Conservation (phyloP, 1,139 yeast species). For the Pichia sp. region DNA sequence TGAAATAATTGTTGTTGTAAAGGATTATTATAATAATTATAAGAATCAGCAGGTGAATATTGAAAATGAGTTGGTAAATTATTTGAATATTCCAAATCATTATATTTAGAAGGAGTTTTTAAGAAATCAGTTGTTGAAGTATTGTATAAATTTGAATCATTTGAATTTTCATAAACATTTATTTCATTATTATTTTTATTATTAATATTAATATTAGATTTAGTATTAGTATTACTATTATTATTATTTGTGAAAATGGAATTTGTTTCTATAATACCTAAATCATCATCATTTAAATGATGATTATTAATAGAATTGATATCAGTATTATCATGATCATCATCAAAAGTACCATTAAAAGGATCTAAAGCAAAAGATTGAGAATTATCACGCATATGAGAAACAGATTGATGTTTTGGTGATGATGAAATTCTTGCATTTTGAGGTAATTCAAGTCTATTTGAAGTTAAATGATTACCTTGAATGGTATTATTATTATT, state of each 20-base stretch:
- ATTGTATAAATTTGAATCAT: slow-evolving; percentile 2
- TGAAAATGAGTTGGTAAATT: background rate
- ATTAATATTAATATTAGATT: background rate
- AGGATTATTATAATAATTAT: background rate
- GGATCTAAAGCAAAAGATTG: slow-evolving; percentile 4
- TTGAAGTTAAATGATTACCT: background rate
- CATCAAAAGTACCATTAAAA: slow-evolving; percentile 7
- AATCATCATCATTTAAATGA: slow-evolving; percentile 1
- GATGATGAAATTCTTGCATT: slow-evolving; percentile 6
- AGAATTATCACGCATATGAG: slow-evolving; percentile 8
- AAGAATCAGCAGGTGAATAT: slow-evolving; percentile 10
- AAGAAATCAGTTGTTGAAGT: slow-evolving; percentile 5
- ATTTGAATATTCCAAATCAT: too few species aligned
- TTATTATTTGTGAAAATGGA: background rate
- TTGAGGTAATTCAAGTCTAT: slow-evolving; percentile 3
- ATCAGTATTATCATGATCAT: slow-evolving; percentile 7
- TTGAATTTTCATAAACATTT: slow-evolving; percentile 6
- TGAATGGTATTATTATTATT: background rate
- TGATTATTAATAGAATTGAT: background rate
- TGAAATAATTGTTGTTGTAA: background rate
- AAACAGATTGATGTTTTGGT: slow-evolving; percentile 1
- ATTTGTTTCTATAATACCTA: background rate
- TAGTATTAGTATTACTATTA: background rate
- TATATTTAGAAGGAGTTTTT: slow-evolving; percentile 5
- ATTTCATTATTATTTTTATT: background rate